Evolutionary conservation across 192 early-diverging fungal species (phyloP), one percentile per base, ranked within the genome.

Genomic region (Phycomyces blakesleeanus): DNA sequence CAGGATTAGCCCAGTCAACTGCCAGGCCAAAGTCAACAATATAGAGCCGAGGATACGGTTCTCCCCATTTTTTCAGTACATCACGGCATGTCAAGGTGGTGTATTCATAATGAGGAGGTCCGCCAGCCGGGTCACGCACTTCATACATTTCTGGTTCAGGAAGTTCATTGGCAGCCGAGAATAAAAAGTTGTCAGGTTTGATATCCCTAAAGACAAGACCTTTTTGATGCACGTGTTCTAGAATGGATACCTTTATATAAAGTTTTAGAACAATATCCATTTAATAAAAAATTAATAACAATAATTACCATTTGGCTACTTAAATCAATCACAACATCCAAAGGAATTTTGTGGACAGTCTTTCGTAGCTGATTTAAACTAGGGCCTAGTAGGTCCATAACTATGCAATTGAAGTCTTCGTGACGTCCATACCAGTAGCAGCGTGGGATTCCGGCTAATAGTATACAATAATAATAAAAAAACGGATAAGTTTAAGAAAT

Each of bases 101-200:
- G 16, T 65, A 65, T 10, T 55, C 26, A 14, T 38, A 44, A n/a
- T 57, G 20, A 18, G 4, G 2, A 15, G 53, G 53, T 22, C 41
- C 52, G 6, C 56, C 55, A 26, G 55, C 39, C 1, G 53, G 26
- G 27, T 66, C 55, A n/a, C 53, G 65, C 11, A 54, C 41, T 55
- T 63, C 55, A 38, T 59, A 21, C 53, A 59, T 57, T 40, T 68
- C 61, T 2, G 57, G 53, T 22, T 56, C 63, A 24, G 67, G 63
- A 25, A 74, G 50, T 1, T 26, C 37, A 55, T 59, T 68, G 11
- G 42, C 22, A 0, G 40, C 26, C n/a, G 55, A 51, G 57, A 91
- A 83, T 27, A 91, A 61, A 64, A 91, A 91, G 73, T 91, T 91
- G 59, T 91, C 88, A 5, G 89, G 89, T 61, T 91, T 91, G 59